These are phyloP conservation scores for Erodium moschatum DNA, from an alignment of 441 rosid genomes.

Conservation along the genomic window DNA sequence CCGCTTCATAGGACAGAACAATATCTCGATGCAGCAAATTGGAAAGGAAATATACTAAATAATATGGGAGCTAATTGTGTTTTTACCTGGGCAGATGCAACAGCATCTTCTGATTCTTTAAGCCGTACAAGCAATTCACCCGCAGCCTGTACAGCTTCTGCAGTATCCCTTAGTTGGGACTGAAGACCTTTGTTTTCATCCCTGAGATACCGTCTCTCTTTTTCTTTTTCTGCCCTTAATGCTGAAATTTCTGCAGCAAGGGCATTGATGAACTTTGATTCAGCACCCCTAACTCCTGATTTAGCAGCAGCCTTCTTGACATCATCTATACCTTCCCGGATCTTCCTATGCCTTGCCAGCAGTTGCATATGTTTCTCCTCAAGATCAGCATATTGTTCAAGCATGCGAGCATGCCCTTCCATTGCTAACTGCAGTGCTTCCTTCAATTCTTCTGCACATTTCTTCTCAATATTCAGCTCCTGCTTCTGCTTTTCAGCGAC, in stretches of 20 bases:
- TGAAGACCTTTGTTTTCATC: slow-evolving; percentile 88
- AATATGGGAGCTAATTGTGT: slow-evolving; percentile 5
- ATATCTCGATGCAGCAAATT: neutral
- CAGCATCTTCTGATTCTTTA: slow-evolving; percentile 90
- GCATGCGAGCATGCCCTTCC: slow-evolving; percentile 89
- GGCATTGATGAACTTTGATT: slow-evolving; percentile 84
- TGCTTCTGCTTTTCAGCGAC: slow-evolving; percentile 51
- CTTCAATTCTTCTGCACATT: slow-evolving; percentile 68
- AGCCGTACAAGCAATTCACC: slow-evolving; percentile 90
- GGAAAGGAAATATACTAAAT: neutral
- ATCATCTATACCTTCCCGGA: slow-evolving; percentile 86
- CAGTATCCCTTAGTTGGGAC: slow-evolving; percentile 83
- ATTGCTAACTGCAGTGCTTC: slow-evolving; percentile 95
- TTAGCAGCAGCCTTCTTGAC: slow-evolving; percentile 84
- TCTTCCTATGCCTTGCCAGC: slow-evolving; percentile 83
- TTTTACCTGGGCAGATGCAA: slow-evolving; percentile 56
- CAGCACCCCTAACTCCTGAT: slow-evolving; percentile 93
- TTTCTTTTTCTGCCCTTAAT: slow-evolving; percentile 70
- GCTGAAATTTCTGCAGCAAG: slow-evolving; percentile 92
- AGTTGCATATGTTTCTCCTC: slow-evolving; percentile 87
- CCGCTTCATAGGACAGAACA: neutral
- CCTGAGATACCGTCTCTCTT: slow-evolving; percentile 68
- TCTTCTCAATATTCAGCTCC: slow-evolving; percentile 74
- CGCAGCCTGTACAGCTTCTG: slow-evolving; percentile 96
- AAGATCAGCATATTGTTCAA: slow-evolving; percentile 93